Conservation (phyloP, 345 rosid genomes). For the Salix arbutifolia region DNA sequence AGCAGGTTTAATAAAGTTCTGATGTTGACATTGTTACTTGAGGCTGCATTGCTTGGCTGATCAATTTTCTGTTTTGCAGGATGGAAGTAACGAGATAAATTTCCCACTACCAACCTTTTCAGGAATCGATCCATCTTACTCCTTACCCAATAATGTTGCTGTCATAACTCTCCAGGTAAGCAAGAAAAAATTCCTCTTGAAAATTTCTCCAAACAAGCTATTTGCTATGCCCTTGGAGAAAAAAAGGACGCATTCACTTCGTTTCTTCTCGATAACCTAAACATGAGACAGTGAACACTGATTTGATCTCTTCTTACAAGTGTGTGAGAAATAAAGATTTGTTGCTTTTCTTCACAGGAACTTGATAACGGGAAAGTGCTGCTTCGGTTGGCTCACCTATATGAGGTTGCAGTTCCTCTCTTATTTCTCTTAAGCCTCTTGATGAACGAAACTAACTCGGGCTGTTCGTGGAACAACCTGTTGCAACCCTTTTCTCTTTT, state of each 20-base stretch:
- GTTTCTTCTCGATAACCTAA: too few relatives aligned
- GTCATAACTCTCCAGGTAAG: conserved; percentile 83
- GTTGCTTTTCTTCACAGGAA: conserved; percentile 44
- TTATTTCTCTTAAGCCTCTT: background rate
- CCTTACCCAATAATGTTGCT: conserved; percentile 69
- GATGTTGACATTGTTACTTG: background rate
- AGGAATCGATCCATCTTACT: conserved; percentile 65
- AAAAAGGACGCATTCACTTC: too few relatives aligned
- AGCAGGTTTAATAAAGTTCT: conserved; percentile 46
- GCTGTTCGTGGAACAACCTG: too few relatives aligned
- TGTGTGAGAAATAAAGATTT: background rate
- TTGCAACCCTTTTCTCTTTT: too few relatives aligned
- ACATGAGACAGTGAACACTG: too few relatives aligned
- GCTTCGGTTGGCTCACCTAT: conserved; percentile 85
- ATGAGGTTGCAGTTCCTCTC: conserved; percentile 50
- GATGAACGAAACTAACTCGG: background rate
- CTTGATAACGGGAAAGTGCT: conserved; percentile 72
- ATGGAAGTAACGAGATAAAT: conserved; percentile 52
- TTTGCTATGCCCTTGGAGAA: background rate
- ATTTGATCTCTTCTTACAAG: background rate
- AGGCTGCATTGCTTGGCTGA: conserved; percentile 11
- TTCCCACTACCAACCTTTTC: conserved; percentile 56
- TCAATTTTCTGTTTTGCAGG: conserved; percentile 42
- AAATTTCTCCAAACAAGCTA: background rate
- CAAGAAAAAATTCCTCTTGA: conserved; percentile 1